Evolutionary conservation across 78 protist genomes (phyloP).

Genomic region (Chrysochromulina parva): DNA sequence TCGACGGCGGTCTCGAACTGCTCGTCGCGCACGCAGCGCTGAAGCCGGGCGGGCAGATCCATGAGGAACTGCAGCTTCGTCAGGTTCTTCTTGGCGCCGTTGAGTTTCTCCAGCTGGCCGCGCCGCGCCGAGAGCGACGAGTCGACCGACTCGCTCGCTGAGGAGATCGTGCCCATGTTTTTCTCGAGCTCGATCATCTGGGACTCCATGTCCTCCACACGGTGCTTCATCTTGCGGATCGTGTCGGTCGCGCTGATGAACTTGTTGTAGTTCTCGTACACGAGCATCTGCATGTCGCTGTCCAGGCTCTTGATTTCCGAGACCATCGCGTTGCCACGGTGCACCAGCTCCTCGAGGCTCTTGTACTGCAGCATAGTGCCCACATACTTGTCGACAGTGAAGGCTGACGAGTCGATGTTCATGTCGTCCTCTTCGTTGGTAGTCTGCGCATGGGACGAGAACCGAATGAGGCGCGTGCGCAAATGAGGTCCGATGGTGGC

Average conservation of each 20-base stretch:
- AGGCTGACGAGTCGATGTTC: background rate
- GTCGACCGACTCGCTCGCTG: slow-evolving; percentile 55
- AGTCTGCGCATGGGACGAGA: background rate
- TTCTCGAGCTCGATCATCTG: slow-evolving; percentile 67
- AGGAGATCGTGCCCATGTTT: slow-evolving; percentile 73
- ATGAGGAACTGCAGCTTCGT: slow-evolving; percentile 77
- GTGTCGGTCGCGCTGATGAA: slow-evolving; percentile 93
- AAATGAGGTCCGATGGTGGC: no score
- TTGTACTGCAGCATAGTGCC: background rate
- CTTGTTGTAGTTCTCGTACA: slow-evolving; percentile 93
- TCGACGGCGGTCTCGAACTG: slow-evolving; percentile 67
- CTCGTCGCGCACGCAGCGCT: slow-evolving; percentile 69
- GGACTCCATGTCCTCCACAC: slow-evolving; percentile 80
- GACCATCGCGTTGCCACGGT: background rate
- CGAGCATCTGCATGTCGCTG: slow-evolving; percentile 88
- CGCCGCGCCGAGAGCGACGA: slow-evolving; percentile 49
- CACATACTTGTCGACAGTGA: background rate
- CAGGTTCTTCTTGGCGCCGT: background rate
- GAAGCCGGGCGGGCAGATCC: slow-evolving; percentile 82
- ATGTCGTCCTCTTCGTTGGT: background rate
- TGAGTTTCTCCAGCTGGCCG: background rate
- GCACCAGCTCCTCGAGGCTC: slow-evolving; percentile 10
- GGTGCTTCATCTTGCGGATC: slow-evolving; percentile 81
- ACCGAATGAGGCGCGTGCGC: no score
- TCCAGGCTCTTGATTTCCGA: slow-evolving; percentile 78